phyloP scores from a whole-genome alignment of 2,329 filamentous ascomycete genomes.

The Coniochaeta sp. region DNA sequence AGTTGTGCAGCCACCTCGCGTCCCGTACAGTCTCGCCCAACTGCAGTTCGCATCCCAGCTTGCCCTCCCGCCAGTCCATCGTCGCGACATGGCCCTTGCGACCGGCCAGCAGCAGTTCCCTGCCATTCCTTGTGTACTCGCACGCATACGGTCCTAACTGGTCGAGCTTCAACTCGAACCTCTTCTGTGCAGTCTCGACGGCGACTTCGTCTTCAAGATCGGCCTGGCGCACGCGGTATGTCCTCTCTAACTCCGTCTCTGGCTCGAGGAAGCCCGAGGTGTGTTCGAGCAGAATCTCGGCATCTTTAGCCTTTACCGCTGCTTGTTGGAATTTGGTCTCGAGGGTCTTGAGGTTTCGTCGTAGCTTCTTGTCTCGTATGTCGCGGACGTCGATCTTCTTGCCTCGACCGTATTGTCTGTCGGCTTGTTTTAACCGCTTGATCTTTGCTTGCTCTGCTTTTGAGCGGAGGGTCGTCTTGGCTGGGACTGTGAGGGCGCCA shows the following conservation, averaged over 20 bases:
- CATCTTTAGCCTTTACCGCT: constrained; percentile 79
- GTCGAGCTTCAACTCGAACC: constrained; percentile 81
- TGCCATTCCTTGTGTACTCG: constrained; percentile 86
- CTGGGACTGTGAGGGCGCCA: constrained; percentile 43
- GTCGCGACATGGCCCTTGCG: constrained; percentile 92
- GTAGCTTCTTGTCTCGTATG: constrained; percentile 85
- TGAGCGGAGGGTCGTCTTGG: constrained; percentile 44
- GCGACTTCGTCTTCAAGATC: constrained; percentile 72
- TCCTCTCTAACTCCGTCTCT: constrained; percentile 81
- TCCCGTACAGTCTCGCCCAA: constrained; percentile 86
- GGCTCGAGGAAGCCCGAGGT: constrained; percentile 79
- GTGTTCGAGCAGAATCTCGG: constrained; percentile 89
- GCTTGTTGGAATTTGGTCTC: constrained; percentile 81
- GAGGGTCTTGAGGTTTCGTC: constrained; percentile 68
- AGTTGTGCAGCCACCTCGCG: constrained; percentile 88
- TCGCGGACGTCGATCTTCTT: constrained; percentile 63
- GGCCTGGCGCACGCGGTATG: constrained; percentile 85
- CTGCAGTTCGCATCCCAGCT: constrained; percentile 85
- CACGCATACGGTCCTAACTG: constrained; percentile 79
- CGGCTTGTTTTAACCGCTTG: constrained; percentile 53
- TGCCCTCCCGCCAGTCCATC: constrained; percentile 93
- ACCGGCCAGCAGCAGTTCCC: constrained; percentile 77
- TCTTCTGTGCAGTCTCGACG: constrained; percentile 82
- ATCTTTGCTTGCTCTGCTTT: constrained; percentile 43
- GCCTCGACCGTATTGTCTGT: constrained; percentile 79